Evolutionary conservation across 208 protist species (phyloP).

Genomic region (Acanthamoeba lenticulata): DNA sequence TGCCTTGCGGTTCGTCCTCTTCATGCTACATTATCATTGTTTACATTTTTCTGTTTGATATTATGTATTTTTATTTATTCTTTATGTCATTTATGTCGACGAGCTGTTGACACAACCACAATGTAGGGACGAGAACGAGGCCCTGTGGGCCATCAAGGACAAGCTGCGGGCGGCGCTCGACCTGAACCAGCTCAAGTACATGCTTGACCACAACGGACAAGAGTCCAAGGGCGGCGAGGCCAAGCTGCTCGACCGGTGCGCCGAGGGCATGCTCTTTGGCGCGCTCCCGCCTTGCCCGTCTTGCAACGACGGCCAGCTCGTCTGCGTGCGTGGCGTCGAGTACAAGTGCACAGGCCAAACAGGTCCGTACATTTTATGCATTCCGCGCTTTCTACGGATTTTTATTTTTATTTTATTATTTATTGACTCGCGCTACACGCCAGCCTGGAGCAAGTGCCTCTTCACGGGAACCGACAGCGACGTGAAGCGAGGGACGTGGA

Average conservation of each 20-base stretch:
- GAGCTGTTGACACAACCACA: no score
- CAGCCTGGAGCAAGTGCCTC: slow-evolving; percentile 44
- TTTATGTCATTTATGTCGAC: no score
- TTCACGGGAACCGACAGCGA: background rate
- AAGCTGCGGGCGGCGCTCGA: background rate
- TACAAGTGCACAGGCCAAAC: slow-evolving; percentile 38
- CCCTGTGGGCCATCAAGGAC: slow-evolving; percentile 20
- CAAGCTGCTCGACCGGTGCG: slow-evolving; percentile 24
- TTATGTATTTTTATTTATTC: no score
- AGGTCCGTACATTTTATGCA: background rate
- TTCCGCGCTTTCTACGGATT: background rate
- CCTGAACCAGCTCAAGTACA: slow-evolving; percentile 35
- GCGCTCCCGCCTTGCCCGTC: slow-evolving; percentile 4
- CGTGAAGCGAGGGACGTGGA: slow-evolving; percentile 31
- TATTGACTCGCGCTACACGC: background rate
- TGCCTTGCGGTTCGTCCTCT: background rate
- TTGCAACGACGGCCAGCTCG: background rate
- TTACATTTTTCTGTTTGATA: background rate
- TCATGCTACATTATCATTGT: background rate
- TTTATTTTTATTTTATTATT: background rate
- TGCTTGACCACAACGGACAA: slow-evolving; percentile 32
- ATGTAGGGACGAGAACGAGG: slow-evolving; percentile 14
- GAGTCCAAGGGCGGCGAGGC: slow-evolving; percentile 8
- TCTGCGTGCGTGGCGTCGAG: background rate
- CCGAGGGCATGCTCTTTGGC: slow-evolving; percentile 32